These are phyloP conservation scores for Discostella stelligera DNA, from an alignment of 352 stramenopile genomes.

Conservation along the genomic window DNA sequence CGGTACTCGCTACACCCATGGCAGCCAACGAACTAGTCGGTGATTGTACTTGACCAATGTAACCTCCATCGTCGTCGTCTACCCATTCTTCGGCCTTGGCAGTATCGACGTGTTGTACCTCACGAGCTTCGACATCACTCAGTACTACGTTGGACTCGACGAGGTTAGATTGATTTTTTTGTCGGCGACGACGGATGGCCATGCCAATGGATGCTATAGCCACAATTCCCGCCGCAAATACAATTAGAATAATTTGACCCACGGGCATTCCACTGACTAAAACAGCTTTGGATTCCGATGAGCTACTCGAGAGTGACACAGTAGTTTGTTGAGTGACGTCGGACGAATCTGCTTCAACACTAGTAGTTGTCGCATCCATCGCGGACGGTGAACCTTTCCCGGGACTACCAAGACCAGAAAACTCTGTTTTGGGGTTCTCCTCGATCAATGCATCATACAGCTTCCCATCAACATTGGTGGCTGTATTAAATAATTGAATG, in stretches of 20 bases:
- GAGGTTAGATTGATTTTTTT: background rate
- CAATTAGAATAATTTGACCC: conserved; percentile 11
- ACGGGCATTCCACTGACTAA: background rate
- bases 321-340: background rate
- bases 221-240: background rate
- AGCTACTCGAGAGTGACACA: background rate
- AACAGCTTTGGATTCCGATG: background rate
- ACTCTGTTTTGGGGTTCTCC: conserved; percentile 20
- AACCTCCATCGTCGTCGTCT: background rate
- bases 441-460: conserved; percentile 26
- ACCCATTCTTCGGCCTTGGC: conserved; percentile 7
- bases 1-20: conserved; percentile 30
- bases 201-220: conserved; percentile 3
- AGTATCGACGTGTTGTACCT: conserved; percentile 8
- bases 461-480: conserved; percentile 8
- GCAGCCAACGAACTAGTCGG: conserved; percentile 10
- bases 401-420: conserved; percentile 23
- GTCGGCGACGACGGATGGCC: conserved; percentile 4
- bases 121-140: conserved; percentile 11
- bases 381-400: conserved; percentile 9
- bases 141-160: conserved; percentile 4
- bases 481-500: background rate
- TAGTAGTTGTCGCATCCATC: background rate
- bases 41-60: background rate
- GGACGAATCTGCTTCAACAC: background rate